Evolutionary conservation across 148 eudicot species (phyloP).

Genomic region (Cornus florida): DNA sequence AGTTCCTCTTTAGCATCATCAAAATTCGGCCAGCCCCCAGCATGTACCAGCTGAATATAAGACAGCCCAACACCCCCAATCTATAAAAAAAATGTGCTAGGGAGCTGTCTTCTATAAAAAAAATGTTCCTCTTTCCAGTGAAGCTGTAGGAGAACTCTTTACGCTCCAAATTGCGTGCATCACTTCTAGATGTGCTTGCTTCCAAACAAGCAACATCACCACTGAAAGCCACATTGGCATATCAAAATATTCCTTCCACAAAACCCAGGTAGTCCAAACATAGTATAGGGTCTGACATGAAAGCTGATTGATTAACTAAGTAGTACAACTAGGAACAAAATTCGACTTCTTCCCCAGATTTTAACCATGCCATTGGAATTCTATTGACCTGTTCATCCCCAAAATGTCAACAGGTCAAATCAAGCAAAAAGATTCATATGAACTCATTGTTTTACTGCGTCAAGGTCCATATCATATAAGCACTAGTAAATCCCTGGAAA

Average conservation of each 20-base stretch:
- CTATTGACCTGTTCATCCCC: not conserved
- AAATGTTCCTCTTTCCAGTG: not conserved
- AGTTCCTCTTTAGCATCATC: not conserved
- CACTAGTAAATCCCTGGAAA: not conserved
- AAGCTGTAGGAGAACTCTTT: not conserved
- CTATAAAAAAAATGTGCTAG: not conserved
- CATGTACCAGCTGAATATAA: not conserved
- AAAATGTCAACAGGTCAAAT: not conserved
- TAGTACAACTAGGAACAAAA: not conserved
- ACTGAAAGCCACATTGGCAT: not conserved
- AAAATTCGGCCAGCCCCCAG: not conserved
- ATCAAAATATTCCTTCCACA: not conserved
- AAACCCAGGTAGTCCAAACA: not conserved
- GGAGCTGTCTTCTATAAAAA: not conserved
- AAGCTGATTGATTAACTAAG: not conserved
- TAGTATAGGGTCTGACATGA: not conserved
- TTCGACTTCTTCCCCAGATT: not conserved
- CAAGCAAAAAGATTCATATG: too few relatives aligned
- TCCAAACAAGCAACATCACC: not conserved
- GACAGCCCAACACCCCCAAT: not conserved
- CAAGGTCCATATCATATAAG: not conserved
- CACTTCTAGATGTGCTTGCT: not conserved
- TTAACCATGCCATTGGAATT: not conserved
- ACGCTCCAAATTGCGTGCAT: not conserved
- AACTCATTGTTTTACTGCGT: not conserved